These are phyloP conservation scores for Rhizoctonia solani DNA, from an alignment of 1,284 basidiomycete genomes.

Conservation along the genomic window DNA sequence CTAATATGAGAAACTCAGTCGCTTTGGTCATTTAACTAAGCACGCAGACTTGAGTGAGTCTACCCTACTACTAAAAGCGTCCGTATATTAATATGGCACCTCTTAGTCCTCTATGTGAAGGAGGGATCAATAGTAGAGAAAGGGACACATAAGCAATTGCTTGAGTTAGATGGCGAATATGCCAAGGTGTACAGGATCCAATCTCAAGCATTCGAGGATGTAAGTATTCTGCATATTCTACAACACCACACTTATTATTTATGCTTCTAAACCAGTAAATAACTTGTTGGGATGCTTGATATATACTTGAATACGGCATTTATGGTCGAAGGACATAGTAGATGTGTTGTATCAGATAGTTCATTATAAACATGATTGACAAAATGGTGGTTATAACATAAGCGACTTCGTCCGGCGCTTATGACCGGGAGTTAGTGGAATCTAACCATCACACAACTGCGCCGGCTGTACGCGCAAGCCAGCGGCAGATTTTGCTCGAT, in stretches of 20 bases:
- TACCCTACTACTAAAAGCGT: neutral
- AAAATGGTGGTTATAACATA: neutral
- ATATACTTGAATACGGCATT: neutral
- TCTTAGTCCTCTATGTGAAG: constrained; percentile 54
- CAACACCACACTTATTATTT: neutral
- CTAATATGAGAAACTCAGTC: constrained; percentile 17
- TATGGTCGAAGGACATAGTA: neutral
- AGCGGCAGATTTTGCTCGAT: neutral
- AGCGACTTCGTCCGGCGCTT: neutral
- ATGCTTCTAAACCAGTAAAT: neutral
- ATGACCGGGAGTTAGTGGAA: neutral
- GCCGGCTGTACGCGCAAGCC: neutral
- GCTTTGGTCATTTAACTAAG: constrained; percentile 39
- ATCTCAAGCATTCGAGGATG: constrained; percentile 57
- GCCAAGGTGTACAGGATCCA: constrained; percentile 66
- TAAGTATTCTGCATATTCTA: neutral
- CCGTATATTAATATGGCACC: neutral
- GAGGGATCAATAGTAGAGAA: constrained; percentile 59
- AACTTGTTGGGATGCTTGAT: no score
- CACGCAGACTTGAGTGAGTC: constrained; percentile 36
- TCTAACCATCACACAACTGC: neutral
- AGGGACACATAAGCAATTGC: constrained; percentile 61
- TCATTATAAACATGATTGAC: no score
- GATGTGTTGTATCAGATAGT: no score
- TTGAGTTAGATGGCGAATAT: constrained; percentile 60